Evolutionary conservation across 108 stramenopile species (phyloP).

Genomic region (Fistulifera pelliculosa): DNA sequence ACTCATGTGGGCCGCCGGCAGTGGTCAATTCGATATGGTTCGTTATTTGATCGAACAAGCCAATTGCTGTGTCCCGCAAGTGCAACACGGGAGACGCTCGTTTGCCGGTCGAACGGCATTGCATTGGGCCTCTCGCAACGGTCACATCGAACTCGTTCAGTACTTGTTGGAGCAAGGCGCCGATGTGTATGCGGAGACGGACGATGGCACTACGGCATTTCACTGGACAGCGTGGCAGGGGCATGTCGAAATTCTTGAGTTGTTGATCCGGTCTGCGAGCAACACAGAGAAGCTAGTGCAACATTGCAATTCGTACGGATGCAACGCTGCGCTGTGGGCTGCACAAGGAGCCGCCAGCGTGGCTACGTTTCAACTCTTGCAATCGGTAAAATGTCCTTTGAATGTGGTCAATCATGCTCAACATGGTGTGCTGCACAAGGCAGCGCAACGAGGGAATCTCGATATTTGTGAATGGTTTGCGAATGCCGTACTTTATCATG

Average conservation of each 20-base stretch:
- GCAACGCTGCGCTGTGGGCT: slow-evolving; percentile 76
- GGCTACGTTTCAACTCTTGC: slow-evolving; percentile 48
- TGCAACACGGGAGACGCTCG: slow-evolving; percentile 69
- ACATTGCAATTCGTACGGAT: slow-evolving; percentile 57
- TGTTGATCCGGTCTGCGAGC: slow-evolving; percentile 19
- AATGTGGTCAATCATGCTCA: slow-evolving; percentile 58
- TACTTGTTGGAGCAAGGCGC: slow-evolving; percentile 39
- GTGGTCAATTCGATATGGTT: slow-evolving; percentile 56
- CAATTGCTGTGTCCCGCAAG: slow-evolving; percentile 44
- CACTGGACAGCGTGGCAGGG: slow-evolving; percentile 85
- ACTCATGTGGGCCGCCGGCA: slow-evolving; percentile 72
- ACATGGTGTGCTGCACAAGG: slow-evolving; percentile 77
- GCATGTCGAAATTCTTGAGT: slow-evolving; percentile 59
- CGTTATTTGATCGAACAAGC: slow-evolving; percentile 42
- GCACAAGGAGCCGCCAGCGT: slow-evolving; percentile 46
- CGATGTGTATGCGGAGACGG: slow-evolving; percentile 55
- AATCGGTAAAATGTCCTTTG: slow-evolving; percentile 34
- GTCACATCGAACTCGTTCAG: slow-evolving; percentile 51
- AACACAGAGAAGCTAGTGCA: slow-evolving; percentile 5
- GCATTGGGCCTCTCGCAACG: slow-evolving; percentile 86
- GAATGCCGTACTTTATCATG: slow-evolving; percentile 3
- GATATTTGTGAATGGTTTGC: slow-evolving; percentile 53
- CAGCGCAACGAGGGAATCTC: slow-evolving; percentile 61
- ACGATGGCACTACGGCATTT: slow-evolving; percentile 82
- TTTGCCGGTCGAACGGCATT: slow-evolving; percentile 71